Conservation (phyloP, 2,329 filamentous ascomycete species). For the Aspergillus alliaceus region DNA sequence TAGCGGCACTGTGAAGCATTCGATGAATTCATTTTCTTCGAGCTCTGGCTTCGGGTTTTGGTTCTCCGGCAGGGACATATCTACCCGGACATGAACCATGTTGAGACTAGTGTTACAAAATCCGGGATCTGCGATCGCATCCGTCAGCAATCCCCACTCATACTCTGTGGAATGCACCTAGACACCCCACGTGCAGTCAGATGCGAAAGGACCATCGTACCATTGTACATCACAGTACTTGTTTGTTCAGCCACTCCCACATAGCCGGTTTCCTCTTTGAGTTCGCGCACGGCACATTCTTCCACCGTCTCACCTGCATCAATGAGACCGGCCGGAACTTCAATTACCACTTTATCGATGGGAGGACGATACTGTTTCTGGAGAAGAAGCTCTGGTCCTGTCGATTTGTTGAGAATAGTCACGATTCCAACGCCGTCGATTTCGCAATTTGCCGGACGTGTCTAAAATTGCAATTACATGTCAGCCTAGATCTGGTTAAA, state of each 20-base stretch:
- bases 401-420: slow-evolving; percentile 56
- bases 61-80: slow-evolving; percentile 69
- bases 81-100: slow-evolving; percentile 69
- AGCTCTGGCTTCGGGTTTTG: slow-evolving; percentile 67
- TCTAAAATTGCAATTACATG: slow-evolving; percentile 28
- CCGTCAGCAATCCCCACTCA: background rate
- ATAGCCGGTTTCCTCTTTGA: slow-evolving; percentile 64
- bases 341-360: slow-evolving; percentile 58
- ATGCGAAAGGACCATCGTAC: slow-evolving; percentile 27
- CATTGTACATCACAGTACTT: slow-evolving; percentile 47
- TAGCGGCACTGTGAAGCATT: slow-evolving; percentile 70
- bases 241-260: slow-evolving; percentile 49
- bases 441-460: slow-evolving; percentile 52
- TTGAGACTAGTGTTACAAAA: slow-evolving; percentile 52
- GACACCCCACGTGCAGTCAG: background rate
- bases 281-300: slow-evolving; percentile 57
- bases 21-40: slow-evolving; percentile 80
- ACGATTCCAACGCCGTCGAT: slow-evolving; percentile 61
- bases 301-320: slow-evolving; percentile 58
- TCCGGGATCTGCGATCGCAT: slow-evolving; percentile 42
- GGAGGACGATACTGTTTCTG: slow-evolving; percentile 63
- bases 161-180: background rate
- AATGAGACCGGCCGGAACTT: slow-evolving; percentile 61
- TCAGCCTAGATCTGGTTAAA: background rate
- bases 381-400: slow-evolving; percentile 52